Base-by-base conservation (phyloP, 805 yeast species). In the Ogataea methanolica region DNA sequence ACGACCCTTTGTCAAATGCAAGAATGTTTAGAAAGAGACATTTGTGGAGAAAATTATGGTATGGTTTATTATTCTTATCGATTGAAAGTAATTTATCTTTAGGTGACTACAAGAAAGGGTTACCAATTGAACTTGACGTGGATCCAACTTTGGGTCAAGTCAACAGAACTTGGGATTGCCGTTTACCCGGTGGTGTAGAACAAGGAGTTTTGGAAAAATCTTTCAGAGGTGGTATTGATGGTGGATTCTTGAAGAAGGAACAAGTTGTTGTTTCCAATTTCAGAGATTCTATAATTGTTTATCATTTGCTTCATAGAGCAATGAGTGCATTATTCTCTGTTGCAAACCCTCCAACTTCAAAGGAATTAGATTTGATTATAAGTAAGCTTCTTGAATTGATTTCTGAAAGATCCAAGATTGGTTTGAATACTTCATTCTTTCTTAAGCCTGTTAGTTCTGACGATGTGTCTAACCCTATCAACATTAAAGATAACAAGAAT, bases 191-290 rank as follows among this genome's bases (percentile, higher is more conserved):
- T 41, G 67, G 67, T 42, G 65, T 66, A 26, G 71, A 68, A 43
- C 64, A 61, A 43, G 71, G 69, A 35, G 59, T 65, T 14, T 52
- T 68, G 36, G 67, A 64, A 40, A 66, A 63, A 44, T 59, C 66
- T 9, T 68, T 66, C 55, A 57, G 48, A 38, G 67, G 68, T 19
- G 39, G 39, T 12, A 33, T 37, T n/a, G 39, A 39, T 39, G 42
- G 42, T 39, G 49, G 49, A 16, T 41, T 56, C n/a, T 52, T 67
- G 42, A 58, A 60, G 35, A 55, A 61, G 50, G 83, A 78, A 53
- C 62, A 75, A 36, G 64, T 72, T 21, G 76, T 78, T 29, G 77
- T 78, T 8, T 67, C 71, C 43, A 73, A 74, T 56, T 72, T 74
- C 38, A 73, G 74, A 22, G 69, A 71, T 26, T 76, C 78, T 41